Conservation (phyloP, 768 basidiomycete species). For the Amanita molliuscula region DNA sequence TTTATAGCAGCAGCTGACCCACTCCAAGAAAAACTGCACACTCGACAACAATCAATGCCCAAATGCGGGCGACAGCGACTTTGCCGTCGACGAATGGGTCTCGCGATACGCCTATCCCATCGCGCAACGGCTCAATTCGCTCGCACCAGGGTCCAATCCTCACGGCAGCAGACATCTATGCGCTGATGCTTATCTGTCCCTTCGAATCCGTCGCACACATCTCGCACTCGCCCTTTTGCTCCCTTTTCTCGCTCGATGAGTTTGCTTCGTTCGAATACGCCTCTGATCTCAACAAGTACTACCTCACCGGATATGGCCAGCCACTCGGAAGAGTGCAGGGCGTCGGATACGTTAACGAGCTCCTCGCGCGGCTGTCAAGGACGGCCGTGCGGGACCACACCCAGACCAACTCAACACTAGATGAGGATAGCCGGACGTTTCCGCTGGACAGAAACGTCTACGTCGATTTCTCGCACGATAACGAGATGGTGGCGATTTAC, state of each 20-base stretch:
- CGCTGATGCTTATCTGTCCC: constrained; percentile 65
- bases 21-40: constrained; percentile 47
- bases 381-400: constrained; percentile 56
- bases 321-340: constrained; percentile 67
- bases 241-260: constrained; percentile 53
- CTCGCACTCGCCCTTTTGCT: constrained; percentile 55
- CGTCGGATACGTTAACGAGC: constrained; percentile 82
- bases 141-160: constrained; percentile 57
- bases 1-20: neutral
- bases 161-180: constrained; percentile 38
- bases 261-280: constrained; percentile 61
- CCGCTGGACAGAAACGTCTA: constrained; percentile 58
- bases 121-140: constrained; percentile 45
- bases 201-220: constrained; percentile 63
- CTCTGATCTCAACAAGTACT: constrained; percentile 70
- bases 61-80: constrained; percentile 33
- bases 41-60: constrained; percentile 60
- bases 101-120: constrained; percentile 44
- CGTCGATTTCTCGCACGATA: constrained; percentile 81
- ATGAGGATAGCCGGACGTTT: constrained; percentile 53
- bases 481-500: constrained; percentile 74
- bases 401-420: constrained; percentile 69
- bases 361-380: constrained; percentile 70
- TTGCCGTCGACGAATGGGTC: constrained; percentile 44
- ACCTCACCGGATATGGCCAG: constrained; percentile 71